Base-by-base conservation (phyloP, 73 alveolate species). In the Blepharisma stoltei region DNA sequence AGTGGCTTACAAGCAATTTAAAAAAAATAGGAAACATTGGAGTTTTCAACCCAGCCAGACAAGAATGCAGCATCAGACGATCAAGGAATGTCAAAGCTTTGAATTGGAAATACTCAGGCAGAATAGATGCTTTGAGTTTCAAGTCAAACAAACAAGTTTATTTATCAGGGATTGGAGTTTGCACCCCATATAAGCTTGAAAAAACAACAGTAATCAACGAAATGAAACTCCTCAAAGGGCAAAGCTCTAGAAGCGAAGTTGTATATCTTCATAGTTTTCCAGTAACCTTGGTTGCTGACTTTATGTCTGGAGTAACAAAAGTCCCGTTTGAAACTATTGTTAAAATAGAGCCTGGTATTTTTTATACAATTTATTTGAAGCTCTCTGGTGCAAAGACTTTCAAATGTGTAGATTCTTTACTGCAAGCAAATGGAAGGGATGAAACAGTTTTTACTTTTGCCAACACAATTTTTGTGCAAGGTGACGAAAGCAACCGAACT, bases 311-410 rank as follows among this genome's bases (percentile, higher is more conserved):
- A 4, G 65, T 50, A 1, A 14, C 65, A 18, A 50, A 50, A 18
- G 65, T 50, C n/a, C 65, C 65, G 2, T 50, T 50, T 11, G 65
- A 50, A 4, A 50, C 65, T 50, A 50, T 18, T 4, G 65, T 50
- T 18, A 50, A 50, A 18, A 50, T 50, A 1, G n/a, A 14, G 65
- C 65, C 65, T 11, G 21, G 21, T 4, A 18, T 14, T 11, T 50
- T 50, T 50, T 50, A 50, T 50, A 50, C 65, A 1, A 11, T 50
- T 50, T 50, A 50, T 50, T 50, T 50, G 65, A 50, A 50, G 65
- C n/a, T 50, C 65, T 50, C 65, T 50, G 65, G 65, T 1, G 65
- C 65, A 14, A 50, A 50, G 65, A 50, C 65, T 1, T 50, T 50
- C 21, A 50, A 50, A 18, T 50, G 65, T 50, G 65, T 50, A 14